Percentiles rank a stretch among this genome's conserved stretches.
Conservation (phyloP, 768 basidiomycete genomes). For the Psilocybe azurescens region DNA sequence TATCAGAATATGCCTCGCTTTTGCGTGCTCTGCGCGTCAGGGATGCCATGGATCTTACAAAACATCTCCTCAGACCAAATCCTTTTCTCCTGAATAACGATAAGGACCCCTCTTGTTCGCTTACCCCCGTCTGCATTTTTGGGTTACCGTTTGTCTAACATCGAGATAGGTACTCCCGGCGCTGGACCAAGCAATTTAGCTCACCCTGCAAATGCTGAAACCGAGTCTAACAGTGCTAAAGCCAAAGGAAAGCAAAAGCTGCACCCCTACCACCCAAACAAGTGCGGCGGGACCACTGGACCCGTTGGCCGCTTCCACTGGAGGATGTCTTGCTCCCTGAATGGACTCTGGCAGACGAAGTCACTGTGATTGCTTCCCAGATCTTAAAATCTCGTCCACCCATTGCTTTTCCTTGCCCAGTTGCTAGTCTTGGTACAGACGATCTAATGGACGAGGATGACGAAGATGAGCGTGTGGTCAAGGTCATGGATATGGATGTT, state of each 20-base stretch:
- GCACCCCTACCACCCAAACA: constrained; percentile 16
- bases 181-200: constrained; percentile 23
- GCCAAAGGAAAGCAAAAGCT: constrained; percentile 27
- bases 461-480: constrained; percentile 15
- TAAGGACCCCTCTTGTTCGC: not conserved
- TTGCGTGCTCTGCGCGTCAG: constrained; percentile 66
- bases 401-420: constrained; percentile 18
- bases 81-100: constrained; percentile 28
- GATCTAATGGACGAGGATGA: constrained; percentile 28
- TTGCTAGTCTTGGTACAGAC: constrained; percentile 13
- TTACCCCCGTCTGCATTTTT: not conserved
- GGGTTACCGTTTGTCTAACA: not conserved
- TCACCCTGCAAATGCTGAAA: constrained; percentile 14
- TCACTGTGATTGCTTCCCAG: constrained; percentile 50
- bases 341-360: constrained; percentile 75
- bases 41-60: constrained; percentile 60
- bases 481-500: constrained; percentile 25
- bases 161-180: constrained; percentile 4
- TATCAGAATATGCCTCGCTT: constrained; percentile 70
- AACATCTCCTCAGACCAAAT: constrained; percentile 47
- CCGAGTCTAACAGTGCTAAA: constrained; percentile 6
- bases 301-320: constrained; percentile 74
- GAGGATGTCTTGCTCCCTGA: constrained; percentile 69
- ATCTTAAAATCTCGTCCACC: constrained; percentile 31
- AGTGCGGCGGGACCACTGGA: constrained; percentile 59